phyloP scores from a whole-genome alignment of 805 yeast species.

The Ogataea minuta region DNA sequence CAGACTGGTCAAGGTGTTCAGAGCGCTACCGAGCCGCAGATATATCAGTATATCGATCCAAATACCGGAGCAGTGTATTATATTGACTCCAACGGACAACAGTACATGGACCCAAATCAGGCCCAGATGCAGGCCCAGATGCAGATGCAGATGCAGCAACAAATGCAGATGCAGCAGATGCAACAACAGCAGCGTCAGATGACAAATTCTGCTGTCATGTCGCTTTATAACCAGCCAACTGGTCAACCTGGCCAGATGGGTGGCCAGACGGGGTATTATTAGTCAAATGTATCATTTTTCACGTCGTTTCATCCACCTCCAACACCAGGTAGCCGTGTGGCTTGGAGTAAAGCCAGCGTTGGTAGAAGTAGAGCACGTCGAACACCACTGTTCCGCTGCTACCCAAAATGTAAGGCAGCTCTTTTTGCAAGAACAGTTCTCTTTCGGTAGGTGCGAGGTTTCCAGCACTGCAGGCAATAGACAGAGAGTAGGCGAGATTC shows the following conservation, averaged over 20 bases:
- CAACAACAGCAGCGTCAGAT: conserved; percentile 22
- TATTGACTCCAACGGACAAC: conserved; percentile 68
- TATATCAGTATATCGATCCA: conserved; percentile 70
- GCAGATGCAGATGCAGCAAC: conserved; percentile 28
- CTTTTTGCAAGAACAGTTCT: conserved; percentile 55
- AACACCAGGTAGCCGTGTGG: conserved; percentile 17
- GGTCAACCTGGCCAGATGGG: conserved; percentile 21
- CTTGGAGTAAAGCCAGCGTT: conserved; percentile 40
- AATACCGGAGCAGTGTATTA: conserved; percentile 64
- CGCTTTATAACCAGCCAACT: conserved; percentile 39
- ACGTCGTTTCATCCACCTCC: conserved; percentile 10
- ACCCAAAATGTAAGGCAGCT: conserved; percentile 80
- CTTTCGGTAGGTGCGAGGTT: conserved; percentile 40
- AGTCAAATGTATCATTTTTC: conserved; percentile 16
- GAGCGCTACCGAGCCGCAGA: conserved; percentile 37
- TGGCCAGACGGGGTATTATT: conserved; percentile 20
- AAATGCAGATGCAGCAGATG: conserved; percentile 24
- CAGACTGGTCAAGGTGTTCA: conserved; percentile 11
- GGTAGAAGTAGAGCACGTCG: conserved; percentile 70
- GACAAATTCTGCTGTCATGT: conserved; percentile 34
- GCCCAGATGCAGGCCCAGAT: conserved; percentile 30
- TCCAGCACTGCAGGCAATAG: conserved; percentile 66
- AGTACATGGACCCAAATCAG: conserved; percentile 50
- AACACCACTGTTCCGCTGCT: conserved; percentile 82
- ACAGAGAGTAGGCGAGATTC: conserved; percentile 70